These are phyloP conservation scores for Candida odintsovae DNA, from an alignment of 805 yeast species.

Conservation along the genomic window DNA sequence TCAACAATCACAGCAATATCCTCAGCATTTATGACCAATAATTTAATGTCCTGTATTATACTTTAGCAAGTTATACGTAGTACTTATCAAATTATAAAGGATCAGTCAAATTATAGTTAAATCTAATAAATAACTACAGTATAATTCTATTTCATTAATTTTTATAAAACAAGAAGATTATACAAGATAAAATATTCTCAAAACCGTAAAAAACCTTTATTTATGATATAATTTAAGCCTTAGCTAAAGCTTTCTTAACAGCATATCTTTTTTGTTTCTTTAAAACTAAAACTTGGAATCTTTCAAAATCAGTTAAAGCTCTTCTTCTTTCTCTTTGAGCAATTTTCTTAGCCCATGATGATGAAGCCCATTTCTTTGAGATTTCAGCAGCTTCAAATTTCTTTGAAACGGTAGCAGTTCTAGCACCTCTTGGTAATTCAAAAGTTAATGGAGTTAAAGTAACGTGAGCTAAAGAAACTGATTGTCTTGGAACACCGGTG, in stretches of 20 bases:
- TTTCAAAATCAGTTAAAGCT: conserved; percentile 92
- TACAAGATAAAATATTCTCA: conserved; percentile 6
- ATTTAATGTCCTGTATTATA: not conserved
- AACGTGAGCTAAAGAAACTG: conserved; percentile 79
- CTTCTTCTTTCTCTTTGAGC: conserved; percentile 94
- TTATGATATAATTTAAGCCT: conserved; percentile 54
- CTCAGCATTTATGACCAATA: not conserved
- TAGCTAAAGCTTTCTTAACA: conserved; percentile 94
- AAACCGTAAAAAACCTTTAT: not conserved
- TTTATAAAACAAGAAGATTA: conserved; percentile 13
- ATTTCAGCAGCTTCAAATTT: conserved; percentile 90
- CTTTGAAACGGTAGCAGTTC: conserved; percentile 79
- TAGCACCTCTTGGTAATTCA: conserved; percentile 92
- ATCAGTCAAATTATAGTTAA: no score
- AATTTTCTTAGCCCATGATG: conserved; percentile 98
- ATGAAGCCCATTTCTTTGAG: conserved; percentile 83
- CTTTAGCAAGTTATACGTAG: not conserved
- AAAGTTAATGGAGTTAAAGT: conserved; percentile 90
- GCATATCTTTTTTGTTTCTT: conserved; percentile 96
- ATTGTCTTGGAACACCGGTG: conserved; percentile 85
- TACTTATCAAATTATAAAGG: no score
- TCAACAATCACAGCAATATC: not conserved
- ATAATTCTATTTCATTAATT: not conserved
- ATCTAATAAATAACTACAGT: no score
- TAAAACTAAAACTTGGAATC: conserved; percentile 97